phyloP scores from a whole-genome alignment of 148 eudicot species.

The Polygonum aviculare region DNA sequence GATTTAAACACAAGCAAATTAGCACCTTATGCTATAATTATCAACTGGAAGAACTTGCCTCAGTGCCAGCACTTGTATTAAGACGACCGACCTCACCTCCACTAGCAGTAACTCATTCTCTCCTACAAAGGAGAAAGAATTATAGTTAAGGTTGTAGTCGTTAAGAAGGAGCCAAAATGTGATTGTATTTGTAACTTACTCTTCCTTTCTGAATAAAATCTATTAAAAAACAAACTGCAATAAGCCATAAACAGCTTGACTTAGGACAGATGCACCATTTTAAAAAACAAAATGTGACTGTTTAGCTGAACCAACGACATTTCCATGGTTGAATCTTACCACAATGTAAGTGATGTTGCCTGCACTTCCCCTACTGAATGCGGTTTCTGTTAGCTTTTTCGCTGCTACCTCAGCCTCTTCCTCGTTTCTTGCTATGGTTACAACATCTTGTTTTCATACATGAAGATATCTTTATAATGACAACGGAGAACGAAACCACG shows the following conservation, averaged over 20 bases:
- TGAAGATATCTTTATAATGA: too few species aligned
- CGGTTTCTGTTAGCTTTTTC: constrained; percentile 79
- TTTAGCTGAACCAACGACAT: background rate
- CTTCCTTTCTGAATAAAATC: constrained; percentile 27
- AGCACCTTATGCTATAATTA: background rate
- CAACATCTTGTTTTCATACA: constrained; percentile 54
- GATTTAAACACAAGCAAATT: background rate
- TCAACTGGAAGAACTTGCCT: constrained; percentile 35
- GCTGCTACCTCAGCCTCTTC: constrained; percentile 87
- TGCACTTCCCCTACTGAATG: constrained; percentile 82
- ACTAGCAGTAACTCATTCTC: constrained; percentile 85
- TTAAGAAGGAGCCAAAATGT: background rate
- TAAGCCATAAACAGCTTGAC: too few species aligned
- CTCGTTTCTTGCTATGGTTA: constrained; percentile 65
- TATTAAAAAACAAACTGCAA: too few species aligned
- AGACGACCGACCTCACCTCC: constrained; percentile 99
- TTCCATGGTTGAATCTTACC: constrained; percentile 57
- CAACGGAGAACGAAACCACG: too few species aligned
- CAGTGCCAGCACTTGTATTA: constrained; percentile 94
- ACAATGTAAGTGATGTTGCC: constrained; percentile 95
- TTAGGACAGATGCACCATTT: too few species aligned
- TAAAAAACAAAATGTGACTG: too few species aligned
- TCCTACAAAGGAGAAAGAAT: constrained; percentile 30
- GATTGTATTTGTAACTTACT: constrained; percentile 37
- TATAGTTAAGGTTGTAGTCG: background rate